Evolutionary conservation across 1,284 basidiomycete species (phyloP).

Genomic region (Ceratobasidium sp.): DNA sequence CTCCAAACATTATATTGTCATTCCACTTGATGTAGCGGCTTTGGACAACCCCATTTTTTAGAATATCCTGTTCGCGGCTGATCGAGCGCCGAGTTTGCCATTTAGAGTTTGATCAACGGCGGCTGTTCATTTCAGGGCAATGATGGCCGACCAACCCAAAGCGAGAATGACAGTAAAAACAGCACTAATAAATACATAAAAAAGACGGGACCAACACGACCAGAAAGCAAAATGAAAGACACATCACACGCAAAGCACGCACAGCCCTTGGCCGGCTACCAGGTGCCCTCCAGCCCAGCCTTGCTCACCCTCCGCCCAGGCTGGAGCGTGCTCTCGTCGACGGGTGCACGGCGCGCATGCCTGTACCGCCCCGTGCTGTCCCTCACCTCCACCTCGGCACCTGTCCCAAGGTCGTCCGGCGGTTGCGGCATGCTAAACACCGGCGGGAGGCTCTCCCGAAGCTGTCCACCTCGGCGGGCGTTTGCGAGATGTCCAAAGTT

Average conservation of each 20-base stretch:
- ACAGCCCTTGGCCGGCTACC: slow-evolving; percentile 34
- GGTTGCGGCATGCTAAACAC: slow-evolving; percentile 41
- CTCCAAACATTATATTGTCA: no score
- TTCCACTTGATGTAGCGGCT: no score
- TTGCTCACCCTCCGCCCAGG: slow-evolving; percentile 88
- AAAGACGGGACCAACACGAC: slow-evolving; percentile 1
- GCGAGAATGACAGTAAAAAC: not conserved
- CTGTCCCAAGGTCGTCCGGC: slow-evolving; percentile 55
- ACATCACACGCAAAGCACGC: slow-evolving; percentile 3
- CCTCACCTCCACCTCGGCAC: slow-evolving; percentile 85
- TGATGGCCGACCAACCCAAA: not conserved
- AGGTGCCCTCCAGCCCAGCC: slow-evolving; percentile 79
- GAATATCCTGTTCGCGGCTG: not conserved
- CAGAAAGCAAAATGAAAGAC: slow-evolving; percentile 4
- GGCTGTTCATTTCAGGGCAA: not conserved
- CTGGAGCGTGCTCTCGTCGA: slow-evolving; percentile 85
- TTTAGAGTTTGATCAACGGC: slow-evolving; percentile 3
- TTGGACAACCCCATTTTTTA: not conserved
- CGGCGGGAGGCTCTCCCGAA: slow-evolving; percentile 47
- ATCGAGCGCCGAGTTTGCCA: not conserved
- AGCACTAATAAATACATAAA: slow-evolving; percentile 42
- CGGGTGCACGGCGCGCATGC: slow-evolving; percentile 83
- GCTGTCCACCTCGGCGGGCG: slow-evolving; percentile 38
- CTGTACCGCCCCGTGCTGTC: slow-evolving; percentile 84
- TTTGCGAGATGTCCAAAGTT: slow-evolving; percentile 45